phyloP scores from a whole-genome alignment of 164 flowering plant genomes.

The Kalanchoe fedtschenkoi region DNA sequence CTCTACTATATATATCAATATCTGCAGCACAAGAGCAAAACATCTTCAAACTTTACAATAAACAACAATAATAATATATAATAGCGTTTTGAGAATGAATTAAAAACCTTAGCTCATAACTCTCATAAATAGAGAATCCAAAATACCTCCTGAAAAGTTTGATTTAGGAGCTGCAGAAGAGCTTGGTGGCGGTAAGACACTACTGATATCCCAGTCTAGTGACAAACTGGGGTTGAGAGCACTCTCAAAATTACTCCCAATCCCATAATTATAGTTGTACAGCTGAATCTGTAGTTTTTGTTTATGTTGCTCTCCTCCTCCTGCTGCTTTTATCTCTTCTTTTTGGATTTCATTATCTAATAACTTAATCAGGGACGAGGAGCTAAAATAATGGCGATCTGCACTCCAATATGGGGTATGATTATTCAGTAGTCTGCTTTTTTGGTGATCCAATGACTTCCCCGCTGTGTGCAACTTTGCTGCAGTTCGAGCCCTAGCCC shows the following conservation, averaged over 20 bases:
- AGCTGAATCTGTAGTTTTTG: background rate
- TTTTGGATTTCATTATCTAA: background rate
- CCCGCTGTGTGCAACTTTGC: conserved; percentile 18
- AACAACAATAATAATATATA: background rate
- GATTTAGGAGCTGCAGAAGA: background rate
- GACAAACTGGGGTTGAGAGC: background rate
- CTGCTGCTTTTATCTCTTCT: background rate
- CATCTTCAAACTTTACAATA: background rate
- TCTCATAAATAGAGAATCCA: background rate
- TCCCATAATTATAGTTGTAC: background rate
- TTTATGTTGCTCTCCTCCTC: background rate
- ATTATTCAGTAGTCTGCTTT: background rate
- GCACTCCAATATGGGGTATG: background rate
- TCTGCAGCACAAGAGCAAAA: background rate
- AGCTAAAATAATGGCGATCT: background rate
- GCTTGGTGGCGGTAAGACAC: background rate
- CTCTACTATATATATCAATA: background rate
- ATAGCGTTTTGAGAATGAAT: background rate
- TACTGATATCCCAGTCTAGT: background rate
- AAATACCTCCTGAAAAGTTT: background rate
- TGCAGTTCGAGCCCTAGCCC: conserved; percentile 37
- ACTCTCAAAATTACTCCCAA: background rate
- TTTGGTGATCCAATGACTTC: background rate
- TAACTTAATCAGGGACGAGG: background rate
- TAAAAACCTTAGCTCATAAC: background rate